Evolutionary conservation across 345 rosid species (phyloP), one percentile per base, ranked within the genome.

Genomic region (Erucastrum elatum): DNA sequence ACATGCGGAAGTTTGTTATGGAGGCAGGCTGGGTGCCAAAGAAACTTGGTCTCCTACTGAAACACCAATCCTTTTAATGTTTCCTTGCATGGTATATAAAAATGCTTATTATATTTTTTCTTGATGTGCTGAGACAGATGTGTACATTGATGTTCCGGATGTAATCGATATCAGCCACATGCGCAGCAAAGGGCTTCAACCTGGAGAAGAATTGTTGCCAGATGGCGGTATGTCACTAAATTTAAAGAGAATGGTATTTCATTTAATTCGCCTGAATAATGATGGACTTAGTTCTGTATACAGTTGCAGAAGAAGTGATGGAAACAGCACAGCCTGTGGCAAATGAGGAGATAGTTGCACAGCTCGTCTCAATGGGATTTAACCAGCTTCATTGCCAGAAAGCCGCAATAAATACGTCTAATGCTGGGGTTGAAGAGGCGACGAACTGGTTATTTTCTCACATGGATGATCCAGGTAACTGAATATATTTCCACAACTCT

Each of bases 11-110:
- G 80, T 95, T 95, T 81, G 96, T 95, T 37, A 87, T 95, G 96
- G 98, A 90, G 77, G 96, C 76, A 17, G 99, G 99, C 77, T 95
- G 98, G 99, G 99, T 95, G 80, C 99, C 99, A 16, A 95, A 93
- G 81, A 95, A 93, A 83, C 99, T 95, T 64, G 98, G 99, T 95
- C 86, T 68, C 61, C 41, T 82, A 72, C 76, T 33, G 35, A 68
- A 70, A 56, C 13, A 53, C 16, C 11, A 33, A 5, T 64, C 51
- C 41, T 74, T 70, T 31, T 58, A 16, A 33, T 58, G 35, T 70
- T 77, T 59, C 10, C 30, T 79, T 76, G 73, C 65, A 53, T 21
- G 64, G 27, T 56, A 53, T 74, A 63, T 70, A 64, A 66, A 30
- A 66, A 33, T 66, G 61, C 71, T 82, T 15, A 67, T 64, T 8